Percentiles rank a stretch among this genome's conserved stretches.
These are phyloP conservation scores for Candida quercuum DNA, from an alignment of 805 yeast species.

Conservation along the genomic window DNA sequence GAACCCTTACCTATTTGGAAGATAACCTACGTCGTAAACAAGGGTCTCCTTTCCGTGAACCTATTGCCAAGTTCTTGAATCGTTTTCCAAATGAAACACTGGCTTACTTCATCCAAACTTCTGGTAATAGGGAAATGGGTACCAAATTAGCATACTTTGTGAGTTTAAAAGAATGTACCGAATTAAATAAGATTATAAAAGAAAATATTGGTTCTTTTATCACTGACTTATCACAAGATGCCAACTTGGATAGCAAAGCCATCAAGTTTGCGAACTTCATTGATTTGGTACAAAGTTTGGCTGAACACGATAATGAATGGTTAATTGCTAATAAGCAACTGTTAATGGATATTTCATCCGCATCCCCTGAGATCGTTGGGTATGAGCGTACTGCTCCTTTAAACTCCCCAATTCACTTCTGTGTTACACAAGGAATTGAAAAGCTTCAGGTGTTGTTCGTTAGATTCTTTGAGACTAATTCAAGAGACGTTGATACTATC, in stretches of 20 bases:
- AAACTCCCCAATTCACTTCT: conserved; percentile 60
- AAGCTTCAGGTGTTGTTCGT: conserved; percentile 51
- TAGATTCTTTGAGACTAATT: conserved; percentile 26
- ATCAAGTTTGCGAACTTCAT: conserved; percentile 68
- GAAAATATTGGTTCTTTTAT: conserved; percentile 45
- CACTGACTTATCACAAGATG: conserved; percentile 42
- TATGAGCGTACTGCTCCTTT: conserved; percentile 38
- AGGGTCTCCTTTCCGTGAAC: conserved; percentile 84
- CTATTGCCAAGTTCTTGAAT: conserved; percentile 80
- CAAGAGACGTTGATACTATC: conserved; percentile 32
- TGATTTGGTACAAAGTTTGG: conserved; percentile 55
- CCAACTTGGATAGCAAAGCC: conserved; percentile 47
- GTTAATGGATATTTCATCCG: conserved; percentile 35
- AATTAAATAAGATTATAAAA: conserved; percentile 52
- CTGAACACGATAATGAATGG: conserved; percentile 52
- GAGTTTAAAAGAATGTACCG: conserved; percentile 45
- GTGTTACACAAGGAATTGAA: conserved; percentile 62
- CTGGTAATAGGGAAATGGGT: conserved; percentile 58
- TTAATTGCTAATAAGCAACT: conserved; percentile 42
- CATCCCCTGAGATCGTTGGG: conserved; percentile 38
- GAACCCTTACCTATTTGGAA: conserved; percentile 72
- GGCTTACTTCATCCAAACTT: conserved; percentile 61
- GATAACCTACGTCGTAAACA: conserved; percentile 79
- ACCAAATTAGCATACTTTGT: conserved; percentile 64
- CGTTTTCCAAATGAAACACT: conserved; percentile 74